Base-by-base conservation (phyloP, 2,329 filamentous ascomycete genomes). In the Colletotrichum echinochloae region DNA sequence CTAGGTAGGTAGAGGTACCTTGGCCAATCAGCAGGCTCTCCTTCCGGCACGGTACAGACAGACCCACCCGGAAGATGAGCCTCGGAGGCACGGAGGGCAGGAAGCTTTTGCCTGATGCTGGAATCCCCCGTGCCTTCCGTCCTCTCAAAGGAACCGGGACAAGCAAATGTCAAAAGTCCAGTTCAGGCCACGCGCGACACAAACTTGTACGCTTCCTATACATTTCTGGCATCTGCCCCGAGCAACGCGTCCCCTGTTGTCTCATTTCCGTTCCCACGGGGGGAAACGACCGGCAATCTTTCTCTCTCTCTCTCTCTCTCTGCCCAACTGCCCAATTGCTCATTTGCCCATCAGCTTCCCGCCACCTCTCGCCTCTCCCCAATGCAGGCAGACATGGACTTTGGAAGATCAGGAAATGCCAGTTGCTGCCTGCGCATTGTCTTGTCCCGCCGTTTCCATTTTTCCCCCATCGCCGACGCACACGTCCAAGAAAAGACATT, bases 391-490 rank as follows among this genome's bases (percentile, higher is more conserved):
- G 46, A 23, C 30, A 60, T 52, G 20, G 8, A n/a, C n/a, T n/a
- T n/a, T n/a, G n/a, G n/a, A n/a, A 39, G 46, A 41, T 66, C 48
- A 37, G 46, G 35, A n/a, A n/a, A 60, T 54, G 23, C 52, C 12
- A 9, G 23, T 56, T 41, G 66, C 54, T 69, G 55, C 55, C 33
- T 69, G 48, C 23, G 7, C 52, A 68, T 65, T 44, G 54, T 60
- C 49, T 60, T 60, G 62, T 46, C 14, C 41, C 26, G 51, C 41
- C 62, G 63, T 70, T 66, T 66, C 62, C 66, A 51, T 54, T 51
- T 61, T 70, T 57, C 26, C 41, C 41, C 66, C 66, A 70, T 70
- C 55, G 49, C 55, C 37, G 44, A 62, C 59, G 68, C 55, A 64
- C 59, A 52, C 68, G 20, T 54, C 59, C 59, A 37, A 62, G 52